Conservation (phyloP, 139 green algal species). For the Trebouxia sp. region DNA sequence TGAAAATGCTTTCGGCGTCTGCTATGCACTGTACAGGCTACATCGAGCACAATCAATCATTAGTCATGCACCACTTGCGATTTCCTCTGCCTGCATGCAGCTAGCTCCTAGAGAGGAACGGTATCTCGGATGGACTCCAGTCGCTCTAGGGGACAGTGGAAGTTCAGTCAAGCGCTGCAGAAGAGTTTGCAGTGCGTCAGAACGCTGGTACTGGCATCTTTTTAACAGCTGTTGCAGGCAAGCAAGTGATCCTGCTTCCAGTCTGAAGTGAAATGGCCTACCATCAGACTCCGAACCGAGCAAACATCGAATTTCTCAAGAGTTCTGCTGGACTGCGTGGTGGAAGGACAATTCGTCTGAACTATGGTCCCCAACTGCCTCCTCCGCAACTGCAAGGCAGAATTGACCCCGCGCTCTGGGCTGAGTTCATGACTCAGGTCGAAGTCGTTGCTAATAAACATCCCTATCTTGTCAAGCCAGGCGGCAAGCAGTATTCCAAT, state of each 20-base stretch:
- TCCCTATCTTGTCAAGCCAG: constrained; percentile 7
- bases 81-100: too few relatives aligned
- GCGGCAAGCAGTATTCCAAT: constrained; percentile 1
- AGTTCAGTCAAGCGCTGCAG: too few relatives aligned
- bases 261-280: not conserved
- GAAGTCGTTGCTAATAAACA: not conserved
- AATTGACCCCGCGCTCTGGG: not conserved
- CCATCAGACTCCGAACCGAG: not conserved
- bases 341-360: not conserved
- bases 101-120: too few relatives aligned
- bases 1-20: too few relatives aligned
- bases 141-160: too few relatives aligned
- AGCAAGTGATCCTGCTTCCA: not conserved
- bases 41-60: too few relatives aligned
- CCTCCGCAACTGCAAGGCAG: constrained; percentile 5
- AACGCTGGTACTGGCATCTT: too few relatives aligned
- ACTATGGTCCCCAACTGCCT: not conserved
- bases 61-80: too few relatives aligned
- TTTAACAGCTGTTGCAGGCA: not conserved
- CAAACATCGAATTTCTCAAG: constrained; percentile 9
- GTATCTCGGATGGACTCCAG: too few relatives aligned
- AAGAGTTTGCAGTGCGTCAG: too few relatives aligned
- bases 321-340: not conserved
- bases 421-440: constrained; percentile 12
- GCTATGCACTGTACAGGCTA: too few relatives aligned